phyloP scores from a whole-genome alignment of 2,329 filamentous ascomycete species.

The Apiospora phragmitis region DNA sequence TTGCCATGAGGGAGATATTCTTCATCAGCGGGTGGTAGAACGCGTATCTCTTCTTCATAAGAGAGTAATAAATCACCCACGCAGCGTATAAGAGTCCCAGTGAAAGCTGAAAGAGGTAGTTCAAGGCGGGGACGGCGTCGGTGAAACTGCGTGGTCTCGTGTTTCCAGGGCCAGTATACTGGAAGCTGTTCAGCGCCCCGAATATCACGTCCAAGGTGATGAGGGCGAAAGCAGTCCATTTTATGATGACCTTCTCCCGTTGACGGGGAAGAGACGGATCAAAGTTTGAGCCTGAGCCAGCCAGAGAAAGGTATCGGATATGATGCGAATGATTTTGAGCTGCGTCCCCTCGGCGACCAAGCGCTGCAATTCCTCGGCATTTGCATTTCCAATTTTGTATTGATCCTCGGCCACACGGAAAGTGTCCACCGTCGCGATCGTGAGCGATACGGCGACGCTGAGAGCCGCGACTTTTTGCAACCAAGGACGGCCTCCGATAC shows the following conservation, averaged over 20 bases:
- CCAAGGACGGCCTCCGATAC: slow-evolving; percentile 90
- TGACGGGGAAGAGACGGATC: slow-evolving; percentile 92
- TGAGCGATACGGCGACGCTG: slow-evolving; percentile 79
- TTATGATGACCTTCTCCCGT: slow-evolving; percentile 97
- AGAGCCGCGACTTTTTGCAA: slow-evolving; percentile 80
- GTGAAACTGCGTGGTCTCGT: slow-evolving; percentile 74
- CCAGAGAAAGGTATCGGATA: slow-evolving; percentile 96
- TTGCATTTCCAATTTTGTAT: slow-evolving; percentile 77
- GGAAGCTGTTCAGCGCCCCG: slow-evolving; percentile 86
- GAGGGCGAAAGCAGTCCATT: slow-evolving; percentile 94
- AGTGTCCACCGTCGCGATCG: slow-evolving; percentile 89
- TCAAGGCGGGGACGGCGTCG: slow-evolving; percentile 87
- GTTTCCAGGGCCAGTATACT: slow-evolving; percentile 50
- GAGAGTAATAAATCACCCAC: slow-evolving; percentile 89
- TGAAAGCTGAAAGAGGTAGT: slow-evolving; percentile 86
- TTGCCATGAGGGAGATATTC: slow-evolving; percentile 80
- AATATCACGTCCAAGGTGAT: slow-evolving; percentile 91
- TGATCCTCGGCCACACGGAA: slow-evolving; percentile 82
- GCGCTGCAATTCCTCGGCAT: slow-evolving; percentile 72
- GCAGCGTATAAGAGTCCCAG: slow-evolving; percentile 86
- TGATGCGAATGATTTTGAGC: slow-evolving; percentile 85
- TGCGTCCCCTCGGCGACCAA: slow-evolving; percentile 82
- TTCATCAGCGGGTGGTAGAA: slow-evolving; percentile 91
- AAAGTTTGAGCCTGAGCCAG: slow-evolving; percentile 95
- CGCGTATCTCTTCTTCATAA: slow-evolving; percentile 89